Percentiles rank a stretch among this genome's conserved stretches.
phyloP scores from a whole-genome alignment of 495 filamentous ascomycete species.

The Penicillium subrubescens region DNA sequence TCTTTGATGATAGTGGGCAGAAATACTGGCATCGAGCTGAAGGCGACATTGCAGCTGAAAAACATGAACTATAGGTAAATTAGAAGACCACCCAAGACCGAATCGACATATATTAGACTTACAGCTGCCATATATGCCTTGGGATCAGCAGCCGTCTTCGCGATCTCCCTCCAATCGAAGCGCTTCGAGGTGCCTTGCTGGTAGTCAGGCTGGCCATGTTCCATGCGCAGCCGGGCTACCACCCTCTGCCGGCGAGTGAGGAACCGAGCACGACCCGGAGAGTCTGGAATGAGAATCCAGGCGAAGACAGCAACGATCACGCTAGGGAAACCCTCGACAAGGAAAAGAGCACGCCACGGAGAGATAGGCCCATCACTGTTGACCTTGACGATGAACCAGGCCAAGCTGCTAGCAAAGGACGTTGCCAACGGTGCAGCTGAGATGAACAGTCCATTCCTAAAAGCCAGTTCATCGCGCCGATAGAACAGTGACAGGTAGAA shows the following conservation, averaged over 20 bases:
- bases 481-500: constrained; percentile 67
- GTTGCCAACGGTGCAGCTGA: constrained; percentile 64
- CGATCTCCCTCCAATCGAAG: constrained; percentile 55
- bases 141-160: constrained; percentile 59
- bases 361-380: constrained; percentile 53
- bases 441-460: constrained; percentile 62
- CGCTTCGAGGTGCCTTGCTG: constrained; percentile 21
- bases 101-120: constrained; percentile 17
- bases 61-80: constrained; percentile 49
- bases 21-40: constrained; percentile 61
- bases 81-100: neutral
- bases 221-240: constrained; percentile 53
- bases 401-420: constrained; percentile 69
- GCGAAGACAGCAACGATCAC: constrained; percentile 57
- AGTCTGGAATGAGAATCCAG: constrained; percentile 56
- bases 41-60: constrained; percentile 61
- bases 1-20: constrained; percentile 61
- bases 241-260: constrained; percentile 47
- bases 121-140: constrained; percentile 70
- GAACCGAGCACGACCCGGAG: constrained; percentile 53
- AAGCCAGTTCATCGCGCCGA: constrained; percentile 61
- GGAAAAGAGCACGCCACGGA: constrained; percentile 61
- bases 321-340: constrained; percentile 65
- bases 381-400: constrained; percentile 58
- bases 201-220: constrained; percentile 29